Conservation (phyloP, 371 early-diverging fungal species). For the Syncephalastrum racemosum region DNA sequence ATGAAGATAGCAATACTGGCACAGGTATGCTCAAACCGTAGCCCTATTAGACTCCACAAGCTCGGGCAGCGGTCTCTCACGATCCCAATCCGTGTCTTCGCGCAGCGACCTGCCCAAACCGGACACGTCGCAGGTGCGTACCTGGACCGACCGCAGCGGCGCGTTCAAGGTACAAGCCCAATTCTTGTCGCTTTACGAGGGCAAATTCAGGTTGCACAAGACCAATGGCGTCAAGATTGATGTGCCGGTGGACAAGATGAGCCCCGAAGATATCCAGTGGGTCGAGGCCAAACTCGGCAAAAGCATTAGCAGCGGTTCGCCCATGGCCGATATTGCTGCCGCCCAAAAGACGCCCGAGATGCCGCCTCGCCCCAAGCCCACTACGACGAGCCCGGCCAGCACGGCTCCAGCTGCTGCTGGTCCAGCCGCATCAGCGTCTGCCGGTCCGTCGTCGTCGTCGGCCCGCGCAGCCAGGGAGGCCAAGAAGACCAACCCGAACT, state of each 20-base stretch:
- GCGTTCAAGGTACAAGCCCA: conserved; percentile 91
- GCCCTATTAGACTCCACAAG: background rate
- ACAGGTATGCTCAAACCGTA: no score
- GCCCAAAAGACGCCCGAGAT: conserved; percentile 19
- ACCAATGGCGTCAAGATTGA: conserved; percentile 91
- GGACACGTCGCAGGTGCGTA: conserved; percentile 64
- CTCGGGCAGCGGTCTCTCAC: conserved; percentile 6
- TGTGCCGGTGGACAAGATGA: conserved; percentile 89
- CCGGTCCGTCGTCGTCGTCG: conserved; percentile 6
- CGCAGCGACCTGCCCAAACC: conserved; percentile 29
- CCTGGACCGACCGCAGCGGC: conserved; percentile 92
- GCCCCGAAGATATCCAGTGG: conserved; percentile 64
- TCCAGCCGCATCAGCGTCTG: conserved; percentile 8
- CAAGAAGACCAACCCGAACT: conserved; percentile 60
- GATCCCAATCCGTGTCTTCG: conserved; percentile 13
- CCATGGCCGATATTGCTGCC: conserved; percentile 10
- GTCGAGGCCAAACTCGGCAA: conserved; percentile 56
- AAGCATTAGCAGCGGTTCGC: conserved; percentile 33
- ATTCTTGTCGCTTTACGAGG: conserved; percentile 72
- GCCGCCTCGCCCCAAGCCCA: conserved; percentile 16
- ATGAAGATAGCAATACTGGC: no score
- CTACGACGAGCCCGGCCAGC: conserved; percentile 9
- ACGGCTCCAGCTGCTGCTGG: conserved; percentile 12
- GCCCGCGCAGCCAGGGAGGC: conserved; percentile 11
- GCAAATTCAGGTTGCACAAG: conserved; percentile 88